Evolutionary conservation across 129 eudicot species (phyloP), one percentile per base, ranked within the genome.

Genomic region (Glebionis coronaria): DNA sequence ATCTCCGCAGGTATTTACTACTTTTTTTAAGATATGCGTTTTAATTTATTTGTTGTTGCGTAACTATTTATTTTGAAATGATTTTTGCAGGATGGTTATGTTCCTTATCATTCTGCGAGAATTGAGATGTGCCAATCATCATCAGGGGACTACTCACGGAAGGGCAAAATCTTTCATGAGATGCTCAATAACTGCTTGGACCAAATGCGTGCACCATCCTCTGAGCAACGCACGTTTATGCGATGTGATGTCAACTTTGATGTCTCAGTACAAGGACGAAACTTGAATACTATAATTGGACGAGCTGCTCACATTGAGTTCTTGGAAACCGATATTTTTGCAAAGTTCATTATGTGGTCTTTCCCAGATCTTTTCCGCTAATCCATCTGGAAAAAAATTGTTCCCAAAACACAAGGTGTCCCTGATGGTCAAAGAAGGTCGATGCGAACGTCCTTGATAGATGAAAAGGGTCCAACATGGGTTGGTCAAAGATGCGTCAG

Each of bases 301-400:
- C 83, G 98, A 1, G 98, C 98, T 42, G 98, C 98, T 58, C 98
- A 93, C 68, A 93, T 93, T 3, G 98, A 93, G 84, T 93, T 93
- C 75, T 67, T 93, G 83, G 98, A 93, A 74, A 68, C 91, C 0
- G 98, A 93, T 67, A 75, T 84, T 56, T 93, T 93, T 64, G 98
- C 96, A 12, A 84, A 80, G 59, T 90, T 93, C 75, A 84, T 88
- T 28, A 88, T 93, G 96, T 93, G 98, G 98, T 93, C 98, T 27
- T 93, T 93, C 61, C 96, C 96, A 8, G 98, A 93, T 45, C 73
- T 86, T 29, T 93, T 93, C 68, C 84, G 79, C 44, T 85, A 80
- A 86, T 76, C 65, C 56, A 9, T 44, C 19, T 56, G 57, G 9
- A 44, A 19, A 46, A 16, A 20, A 59, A 18, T 16, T 4, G 50